These are phyloP conservation scores for Camellia lanceoleosa DNA, from an alignment of 148 eudicot species.

Conservation along the genomic window DNA sequence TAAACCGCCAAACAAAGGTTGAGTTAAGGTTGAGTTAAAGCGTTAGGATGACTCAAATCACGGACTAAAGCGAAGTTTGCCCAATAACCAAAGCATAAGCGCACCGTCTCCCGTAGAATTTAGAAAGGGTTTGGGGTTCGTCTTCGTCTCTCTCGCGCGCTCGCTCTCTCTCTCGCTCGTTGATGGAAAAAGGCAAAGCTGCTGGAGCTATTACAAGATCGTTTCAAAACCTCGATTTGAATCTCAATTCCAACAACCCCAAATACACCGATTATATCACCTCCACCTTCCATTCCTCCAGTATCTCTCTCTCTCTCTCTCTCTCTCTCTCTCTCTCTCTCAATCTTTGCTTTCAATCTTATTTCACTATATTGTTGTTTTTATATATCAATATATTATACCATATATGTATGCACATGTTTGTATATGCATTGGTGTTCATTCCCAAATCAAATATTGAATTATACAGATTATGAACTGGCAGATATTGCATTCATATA, in stretches of 20 bases:
- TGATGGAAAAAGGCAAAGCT: slow-evolving; percentile 52
- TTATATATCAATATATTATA: background rate
- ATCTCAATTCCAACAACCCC: slow-evolving; percentile 19
- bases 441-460: background rate
- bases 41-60: too few relatives aligned
- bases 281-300: slow-evolving; percentile 22
- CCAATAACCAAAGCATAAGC: too few relatives aligned
- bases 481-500: background rate
- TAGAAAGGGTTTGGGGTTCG: too few relatives aligned
- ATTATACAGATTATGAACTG: too few relatives aligned
- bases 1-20: too few relatives aligned
- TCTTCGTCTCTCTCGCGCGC: slow-evolving; percentile 4
- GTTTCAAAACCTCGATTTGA: slow-evolving; percentile 41
- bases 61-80: too few relatives aligned
- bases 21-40: too few relatives aligned
- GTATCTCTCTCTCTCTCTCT: slow-evolving; percentile 19
- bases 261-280: background rate
- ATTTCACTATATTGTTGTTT: background rate
- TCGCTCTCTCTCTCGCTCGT: slow-evolving; percentile 10
- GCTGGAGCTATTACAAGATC: slow-evolving; percentile 29
- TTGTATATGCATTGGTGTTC: background rate
- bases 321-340: background rate
- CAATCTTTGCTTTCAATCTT: background rate
- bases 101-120: too few relatives aligned
- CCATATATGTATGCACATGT: background rate